Percentiles rank a stretch among this genome's conserved stretches.
These are phyloP conservation scores for Ensete ventricosum DNA, from an alignment of 176 grass and related monocot species.

Conservation along the genomic window DNA sequence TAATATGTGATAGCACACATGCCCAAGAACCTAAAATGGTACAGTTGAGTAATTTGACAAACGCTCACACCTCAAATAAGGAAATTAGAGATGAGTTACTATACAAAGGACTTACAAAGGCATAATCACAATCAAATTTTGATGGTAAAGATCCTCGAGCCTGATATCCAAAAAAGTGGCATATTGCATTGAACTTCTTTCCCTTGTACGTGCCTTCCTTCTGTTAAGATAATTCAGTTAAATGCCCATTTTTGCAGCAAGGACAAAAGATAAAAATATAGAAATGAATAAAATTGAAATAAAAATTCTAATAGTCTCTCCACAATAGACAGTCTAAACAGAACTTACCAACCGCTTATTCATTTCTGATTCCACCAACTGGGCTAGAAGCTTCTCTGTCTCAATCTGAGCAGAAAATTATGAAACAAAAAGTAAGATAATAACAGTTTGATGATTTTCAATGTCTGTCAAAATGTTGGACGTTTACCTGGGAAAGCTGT, in stretches of 20 bases:
- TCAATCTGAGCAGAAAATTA: slow-evolving; percentile 61
- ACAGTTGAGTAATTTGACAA: neutral
- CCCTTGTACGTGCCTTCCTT: slow-evolving; percentile 95
- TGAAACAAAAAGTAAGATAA: slow-evolving; percentile 1
- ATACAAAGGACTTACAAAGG: slow-evolving; percentile 47
- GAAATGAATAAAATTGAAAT: neutral
- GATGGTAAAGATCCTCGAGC: slow-evolving; percentile 92
- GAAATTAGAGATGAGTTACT: neutral
- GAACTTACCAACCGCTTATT: slow-evolving; percentile 74
- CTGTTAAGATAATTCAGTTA: slow-evolving; percentile 26
- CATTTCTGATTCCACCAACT: slow-evolving; percentile 91
- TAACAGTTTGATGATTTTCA: slow-evolving; percentile 12
- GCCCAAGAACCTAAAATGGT: slow-evolving; percentile 70
- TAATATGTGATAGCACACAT: slow-evolving; percentile 88
- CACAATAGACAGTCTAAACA: neutral
- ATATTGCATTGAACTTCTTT: slow-evolving; percentile 98
- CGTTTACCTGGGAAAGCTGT: slow-evolving; percentile 88
- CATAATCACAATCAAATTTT: slow-evolving; percentile 96
- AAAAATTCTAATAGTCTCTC: neutral
- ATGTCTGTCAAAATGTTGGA: slow-evolving; percentile 9
- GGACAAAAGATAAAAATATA: neutral
- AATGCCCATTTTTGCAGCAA: no score
- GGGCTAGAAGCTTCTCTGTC: slow-evolving; percentile 95
- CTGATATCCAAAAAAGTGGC: slow-evolving; percentile 98
- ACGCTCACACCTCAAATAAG: neutral